Evolutionary conservation across 140 eudicot genomes (phyloP).

Genomic region (Ambrosia hybrid): DNA sequence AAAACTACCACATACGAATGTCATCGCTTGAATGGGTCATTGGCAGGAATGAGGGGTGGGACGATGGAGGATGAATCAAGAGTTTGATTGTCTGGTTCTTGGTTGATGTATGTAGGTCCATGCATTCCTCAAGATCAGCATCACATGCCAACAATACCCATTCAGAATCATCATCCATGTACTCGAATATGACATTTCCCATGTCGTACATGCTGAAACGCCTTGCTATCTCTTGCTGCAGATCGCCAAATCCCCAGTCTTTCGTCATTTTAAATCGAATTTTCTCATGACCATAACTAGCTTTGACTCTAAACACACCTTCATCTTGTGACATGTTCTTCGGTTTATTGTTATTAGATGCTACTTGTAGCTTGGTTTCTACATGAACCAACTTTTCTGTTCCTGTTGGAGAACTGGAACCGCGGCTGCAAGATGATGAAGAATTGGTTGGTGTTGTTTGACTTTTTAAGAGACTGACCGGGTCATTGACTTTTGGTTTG

Average conservation of each 20-base stretch:
- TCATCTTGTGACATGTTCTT: constrained; percentile 31
- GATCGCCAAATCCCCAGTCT: constrained; percentile 48
- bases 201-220: constrained; percentile 51
- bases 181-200: constrained; percentile 44
- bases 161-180: constrained; percentile 75
- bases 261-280: constrained; percentile 56
- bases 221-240: constrained; percentile 55
- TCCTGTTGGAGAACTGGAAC: constrained; percentile 40
- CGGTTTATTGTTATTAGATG: constrained; percentile 45
- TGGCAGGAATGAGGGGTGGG: constrained; percentile 23
- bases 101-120: constrained; percentile 61
- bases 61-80: constrained; percentile 30
- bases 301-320: constrained; percentile 52
- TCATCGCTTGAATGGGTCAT: constrained; percentile 15
- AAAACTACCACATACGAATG: constrained; percentile 31
- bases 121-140: constrained; percentile 85
- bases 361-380: constrained; percentile 45
- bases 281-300: constrained; percentile 64
- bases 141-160: constrained; percentile 80
- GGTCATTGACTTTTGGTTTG: constrained; percentile 40
- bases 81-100: constrained; percentile 58
- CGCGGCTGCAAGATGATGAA: constrained; percentile 48
- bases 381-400: constrained; percentile 28
- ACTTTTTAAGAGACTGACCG: constrained; percentile 26
- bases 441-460: constrained; percentile 36